Evolutionary conservation across 2,329 filamentous ascomycete genomes (phyloP).

Genomic region (Colletotrichum euphorbiae): DNA sequence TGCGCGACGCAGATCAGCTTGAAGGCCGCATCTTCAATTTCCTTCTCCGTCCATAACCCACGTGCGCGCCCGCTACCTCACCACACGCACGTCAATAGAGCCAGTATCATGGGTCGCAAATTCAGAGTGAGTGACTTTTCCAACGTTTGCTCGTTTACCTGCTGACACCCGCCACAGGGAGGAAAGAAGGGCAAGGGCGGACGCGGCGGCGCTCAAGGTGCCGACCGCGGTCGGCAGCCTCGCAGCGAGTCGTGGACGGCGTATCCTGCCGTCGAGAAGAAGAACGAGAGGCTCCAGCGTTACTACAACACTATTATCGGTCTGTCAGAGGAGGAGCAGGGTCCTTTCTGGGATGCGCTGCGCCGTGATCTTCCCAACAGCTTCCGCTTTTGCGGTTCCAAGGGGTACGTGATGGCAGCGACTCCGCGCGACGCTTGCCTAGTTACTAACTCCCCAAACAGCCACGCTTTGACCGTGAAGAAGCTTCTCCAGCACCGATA

Average conservation of each 20-base stretch:
- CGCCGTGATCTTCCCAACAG: constrained; percentile 92
- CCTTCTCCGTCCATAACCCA: constrained; percentile 7
- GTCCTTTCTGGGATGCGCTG: constrained; percentile 86
- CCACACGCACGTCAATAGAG: constrained; percentile 19
- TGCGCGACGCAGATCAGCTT: constrained; percentile 17
- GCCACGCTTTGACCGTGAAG: constrained; percentile 92
- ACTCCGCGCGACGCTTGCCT: not conserved
- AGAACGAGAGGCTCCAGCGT: constrained; percentile 85
- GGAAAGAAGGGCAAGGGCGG: constrained; percentile 36
- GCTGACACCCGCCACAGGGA: constrained; percentile 22
- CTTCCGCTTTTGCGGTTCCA: constrained; percentile 96
- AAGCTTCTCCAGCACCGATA: constrained; percentile 88
- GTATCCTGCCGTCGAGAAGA: constrained; percentile 75
- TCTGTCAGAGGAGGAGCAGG: constrained; percentile 80
- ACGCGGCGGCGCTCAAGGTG: constrained; percentile 20
- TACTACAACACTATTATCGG: constrained; percentile 87
- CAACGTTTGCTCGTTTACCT: not conserved
- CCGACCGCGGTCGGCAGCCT: constrained; percentile 36
- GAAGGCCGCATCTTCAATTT: not conserved
- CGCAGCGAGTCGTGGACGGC: constrained; percentile 39
- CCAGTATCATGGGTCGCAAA: constrained; percentile 37
- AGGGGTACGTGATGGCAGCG: constrained; percentile 68
- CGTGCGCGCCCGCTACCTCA: constrained; percentile 21
- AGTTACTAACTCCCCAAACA: constrained; percentile 48
- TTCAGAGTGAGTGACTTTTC: constrained; percentile 26